Evolutionary conservation across 441 rosid species (phyloP).

Genomic region (Oxalis stricta): DNA sequence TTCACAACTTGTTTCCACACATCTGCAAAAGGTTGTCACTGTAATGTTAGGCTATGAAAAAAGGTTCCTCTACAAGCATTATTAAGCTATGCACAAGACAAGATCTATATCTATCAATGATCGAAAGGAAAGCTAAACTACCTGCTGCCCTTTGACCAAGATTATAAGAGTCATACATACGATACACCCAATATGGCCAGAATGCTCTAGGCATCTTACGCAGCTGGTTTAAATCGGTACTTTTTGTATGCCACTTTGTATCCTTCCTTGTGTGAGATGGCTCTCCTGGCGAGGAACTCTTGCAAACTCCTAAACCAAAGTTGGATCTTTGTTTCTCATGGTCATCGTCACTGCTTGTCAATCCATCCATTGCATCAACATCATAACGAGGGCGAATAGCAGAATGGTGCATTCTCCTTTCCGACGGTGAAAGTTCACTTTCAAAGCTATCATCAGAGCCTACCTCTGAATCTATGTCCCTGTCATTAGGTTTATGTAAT

Average conservation of each 20-base stretch:
- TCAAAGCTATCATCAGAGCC: conserved; percentile 70
- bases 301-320: conserved; percentile 14
- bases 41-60: background rate
- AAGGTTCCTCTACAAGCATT: background rate
- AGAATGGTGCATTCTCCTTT: conserved; percentile 53
- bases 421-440: conserved; percentile 54
- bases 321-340: conserved; percentile 17
- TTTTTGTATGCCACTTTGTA: conserved; percentile 16
- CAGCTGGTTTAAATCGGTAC: conserved; percentile 25
- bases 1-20: conserved; percentile 87
- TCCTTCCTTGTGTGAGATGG: conserved; percentile 19
- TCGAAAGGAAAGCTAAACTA: conserved; percentile 14
- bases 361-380: conserved; percentile 24
- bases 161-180: conserved; percentile 68
- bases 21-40: conserved; percentile 34
- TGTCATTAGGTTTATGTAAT: conserved; percentile 15
- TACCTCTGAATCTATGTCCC: conserved; percentile 38
- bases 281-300: conserved; percentile 17
- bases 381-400: conserved; percentile 27
- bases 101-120: background rate
- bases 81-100: background rate
- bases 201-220: conserved; percentile 46
- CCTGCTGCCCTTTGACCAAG: conserved; percentile 91
- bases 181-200: conserved; percentile 85
- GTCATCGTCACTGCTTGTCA: conserved; percentile 47